A percentile compares a stretch with the other conserved stretches of the same genome.
Evolutionary conservation across 306 rosid species (phyloP).

Genomic region (Alnus rubra): DNA sequence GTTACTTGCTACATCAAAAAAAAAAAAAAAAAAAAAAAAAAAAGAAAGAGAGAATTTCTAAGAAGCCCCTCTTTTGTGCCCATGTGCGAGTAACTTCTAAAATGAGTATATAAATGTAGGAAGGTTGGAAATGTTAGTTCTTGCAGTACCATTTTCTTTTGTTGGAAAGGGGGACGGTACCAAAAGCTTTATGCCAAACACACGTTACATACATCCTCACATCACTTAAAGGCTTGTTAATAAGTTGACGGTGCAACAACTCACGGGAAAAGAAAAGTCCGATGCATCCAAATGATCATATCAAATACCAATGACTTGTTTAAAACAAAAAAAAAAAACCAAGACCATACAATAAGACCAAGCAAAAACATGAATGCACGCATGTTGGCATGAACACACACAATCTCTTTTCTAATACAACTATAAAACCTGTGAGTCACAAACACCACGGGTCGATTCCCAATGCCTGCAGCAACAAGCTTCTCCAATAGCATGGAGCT

Average conservation of each 20-base stretch:
- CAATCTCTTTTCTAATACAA: background rate
- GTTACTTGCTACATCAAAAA: background rate
- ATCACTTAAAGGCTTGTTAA: background rate
- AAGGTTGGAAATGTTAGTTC: background rate
- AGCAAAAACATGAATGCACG: background rate
- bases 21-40: background rate
- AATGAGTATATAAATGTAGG: background rate
- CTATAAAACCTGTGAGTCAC: conserved; percentile 83
- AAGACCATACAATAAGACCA: background rate
- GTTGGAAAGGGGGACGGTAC: background rate
- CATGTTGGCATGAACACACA: background rate
- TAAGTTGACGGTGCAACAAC: background rate
- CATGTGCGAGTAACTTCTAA: background rate
- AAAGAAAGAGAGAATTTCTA: background rate
- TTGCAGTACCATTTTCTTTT: background rate
- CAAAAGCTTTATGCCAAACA: background rate
- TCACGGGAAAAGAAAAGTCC: background rate
- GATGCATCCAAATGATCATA: background rate
- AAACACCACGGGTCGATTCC: conserved; percentile 88
- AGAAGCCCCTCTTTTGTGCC: background rate
- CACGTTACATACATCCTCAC: background rate
- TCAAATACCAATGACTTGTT: background rate
- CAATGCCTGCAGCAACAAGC: conserved; percentile 93
- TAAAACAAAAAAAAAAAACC: background rate
- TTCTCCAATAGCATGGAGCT: conserved; percentile 89